phyloP scores from a whole-genome alignment of 2,329 filamentous ascomycete species.

The Penicillium sp. region DNA sequence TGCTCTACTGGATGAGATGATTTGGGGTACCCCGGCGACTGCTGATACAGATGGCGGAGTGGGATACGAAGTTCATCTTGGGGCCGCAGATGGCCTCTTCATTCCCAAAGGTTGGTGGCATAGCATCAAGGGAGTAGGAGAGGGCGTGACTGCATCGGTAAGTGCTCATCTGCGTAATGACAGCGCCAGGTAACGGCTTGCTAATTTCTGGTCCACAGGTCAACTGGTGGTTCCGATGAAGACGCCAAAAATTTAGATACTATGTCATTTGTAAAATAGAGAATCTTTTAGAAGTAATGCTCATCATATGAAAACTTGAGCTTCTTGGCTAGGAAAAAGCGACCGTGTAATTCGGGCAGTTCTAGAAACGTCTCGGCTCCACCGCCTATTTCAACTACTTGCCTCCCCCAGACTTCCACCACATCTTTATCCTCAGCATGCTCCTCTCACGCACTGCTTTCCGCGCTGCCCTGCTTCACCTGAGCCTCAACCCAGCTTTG shows the following conservation, averaged over 20 bases:
- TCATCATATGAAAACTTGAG: background rate
- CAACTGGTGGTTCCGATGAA: slow-evolving; percentile 77
- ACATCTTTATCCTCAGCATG: slow-evolving; percentile 19
- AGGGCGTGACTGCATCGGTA: slow-evolving; percentile 59
- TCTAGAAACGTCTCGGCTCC: slow-evolving; percentile 18
- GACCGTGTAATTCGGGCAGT: slow-evolving; percentile 2
- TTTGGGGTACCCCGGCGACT: slow-evolving; percentile 59
- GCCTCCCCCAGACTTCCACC: slow-evolving; percentile 19
- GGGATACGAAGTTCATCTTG: slow-evolving; percentile 55
- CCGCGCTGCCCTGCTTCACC: slow-evolving; percentile 29
- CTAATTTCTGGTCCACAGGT: slow-evolving; percentile 35
- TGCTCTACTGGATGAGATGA: slow-evolving; percentile 60
- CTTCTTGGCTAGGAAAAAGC: background rate
- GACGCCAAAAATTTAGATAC: background rate
- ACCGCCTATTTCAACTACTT: slow-evolving; percentile 10
- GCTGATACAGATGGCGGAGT: slow-evolving; percentile 24
- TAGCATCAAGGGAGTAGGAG: slow-evolving; percentile 66
- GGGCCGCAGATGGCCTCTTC: slow-evolving; percentile 68
- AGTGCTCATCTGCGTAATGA: slow-evolving; percentile 22
- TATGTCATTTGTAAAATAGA: background rate
- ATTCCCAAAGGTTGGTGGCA: slow-evolving; percentile 88
- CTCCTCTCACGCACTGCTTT: slow-evolving; percentile 28
- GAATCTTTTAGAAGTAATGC: background rate
- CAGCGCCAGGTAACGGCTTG: slow-evolving; percentile 23
- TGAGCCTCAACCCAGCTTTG: slow-evolving; percentile 21